Evolutionary conservation across 306 rosid species (phyloP).

Genomic region (Corylus avellana): DNA sequence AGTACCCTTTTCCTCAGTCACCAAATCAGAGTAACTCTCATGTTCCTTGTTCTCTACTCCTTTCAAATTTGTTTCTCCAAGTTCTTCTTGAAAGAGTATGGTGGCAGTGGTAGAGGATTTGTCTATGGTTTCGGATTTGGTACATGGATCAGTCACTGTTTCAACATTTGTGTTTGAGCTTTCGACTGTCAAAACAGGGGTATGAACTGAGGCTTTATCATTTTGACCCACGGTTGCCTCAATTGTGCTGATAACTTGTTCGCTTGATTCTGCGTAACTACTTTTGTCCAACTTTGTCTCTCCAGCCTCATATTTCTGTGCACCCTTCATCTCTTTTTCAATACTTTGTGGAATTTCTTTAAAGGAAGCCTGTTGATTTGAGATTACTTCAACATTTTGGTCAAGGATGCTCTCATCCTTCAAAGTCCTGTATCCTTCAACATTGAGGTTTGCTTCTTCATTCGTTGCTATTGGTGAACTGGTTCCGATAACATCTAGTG

Average conservation of each 20-base stretch:
- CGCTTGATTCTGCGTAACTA: conserved; percentile 5
- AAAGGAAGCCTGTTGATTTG: conserved; percentile 26
- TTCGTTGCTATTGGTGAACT: conserved; percentile 3
- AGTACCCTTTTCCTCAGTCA: conserved; percentile 16
- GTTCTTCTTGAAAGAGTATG: conserved; percentile 5
- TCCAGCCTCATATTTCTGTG: conserved; percentile 12
- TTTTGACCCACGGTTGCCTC: conserved; percentile 21
- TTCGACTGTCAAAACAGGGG: conserved; percentile 10
- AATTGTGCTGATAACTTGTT: conserved; percentile 8
- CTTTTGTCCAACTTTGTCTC: conserved; percentile 16
- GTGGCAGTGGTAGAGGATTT: conserved; percentile 6
- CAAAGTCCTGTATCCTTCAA: conserved; percentile 20
- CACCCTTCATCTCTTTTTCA: conserved; percentile 24
- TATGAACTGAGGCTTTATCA: conserved; percentile 20
- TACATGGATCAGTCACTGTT: conserved; percentile 1
- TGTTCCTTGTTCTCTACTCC: conserved; percentile 7
- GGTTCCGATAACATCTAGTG: neutral
- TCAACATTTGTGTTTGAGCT: conserved; percentile 15
- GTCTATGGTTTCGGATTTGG: conserved; percentile 14
- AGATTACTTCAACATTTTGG: conserved; percentile 26
- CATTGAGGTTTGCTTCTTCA: conserved; percentile 16
- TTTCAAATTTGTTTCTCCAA: conserved; percentile 6
- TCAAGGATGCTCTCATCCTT: conserved; percentile 18
- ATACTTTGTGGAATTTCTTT: conserved; percentile 21
- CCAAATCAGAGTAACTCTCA: neutral